These are phyloP conservation scores for Phytomonas francai DNA, from an alignment of 208 protist species.

Conservation along the genomic window DNA sequence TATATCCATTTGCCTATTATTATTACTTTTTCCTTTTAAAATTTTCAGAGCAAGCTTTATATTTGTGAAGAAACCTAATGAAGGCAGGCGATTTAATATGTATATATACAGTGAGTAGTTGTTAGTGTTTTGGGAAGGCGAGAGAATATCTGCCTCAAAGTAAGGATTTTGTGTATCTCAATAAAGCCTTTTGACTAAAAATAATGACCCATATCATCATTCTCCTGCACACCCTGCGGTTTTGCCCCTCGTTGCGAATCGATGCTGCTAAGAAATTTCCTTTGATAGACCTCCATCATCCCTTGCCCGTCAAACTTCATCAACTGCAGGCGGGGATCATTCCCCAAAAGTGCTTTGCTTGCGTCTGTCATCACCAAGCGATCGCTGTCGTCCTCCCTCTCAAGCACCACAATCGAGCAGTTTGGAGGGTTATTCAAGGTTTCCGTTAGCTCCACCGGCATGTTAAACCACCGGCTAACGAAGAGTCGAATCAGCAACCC, in stretches of 20 bases:
- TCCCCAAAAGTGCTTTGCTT: slow-evolving; percentile 79
- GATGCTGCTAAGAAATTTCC: slow-evolving; percentile 46
- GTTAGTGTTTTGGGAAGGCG: too few relatives aligned
- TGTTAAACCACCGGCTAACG: slow-evolving; percentile 73
- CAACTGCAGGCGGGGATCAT: slow-evolving; percentile 71
- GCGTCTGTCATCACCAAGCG: slow-evolving; percentile 75
- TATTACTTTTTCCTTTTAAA: too few relatives aligned
- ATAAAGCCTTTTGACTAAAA: too few relatives aligned
- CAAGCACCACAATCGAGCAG: slow-evolving; percentile 76
- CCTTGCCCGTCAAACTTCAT: slow-evolving; percentile 75
- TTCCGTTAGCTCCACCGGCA: slow-evolving; percentile 82
- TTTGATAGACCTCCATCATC: slow-evolving; percentile 53
- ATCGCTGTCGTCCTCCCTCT: slow-evolving; percentile 45
- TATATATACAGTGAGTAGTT: too few relatives aligned
- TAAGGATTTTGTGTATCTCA: too few relatives aligned
- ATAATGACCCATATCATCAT: slow-evolving; percentile 14
- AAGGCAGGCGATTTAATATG: too few relatives aligned
- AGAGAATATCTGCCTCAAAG: too few relatives aligned
- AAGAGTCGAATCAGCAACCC: slow-evolving; percentile 84
- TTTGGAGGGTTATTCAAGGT: slow-evolving; percentile 88
- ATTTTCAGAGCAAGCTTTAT: too few relatives aligned
- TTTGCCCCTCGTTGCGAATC: slow-evolving; percentile 18
- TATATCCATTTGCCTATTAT: too few relatives aligned
- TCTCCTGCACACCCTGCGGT: slow-evolving; percentile 25
- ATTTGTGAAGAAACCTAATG: too few relatives aligned